phyloP scores from a whole-genome alignment of 2,329 filamentous ascomycete species.

The Cladosporium halotolerans region DNA sequence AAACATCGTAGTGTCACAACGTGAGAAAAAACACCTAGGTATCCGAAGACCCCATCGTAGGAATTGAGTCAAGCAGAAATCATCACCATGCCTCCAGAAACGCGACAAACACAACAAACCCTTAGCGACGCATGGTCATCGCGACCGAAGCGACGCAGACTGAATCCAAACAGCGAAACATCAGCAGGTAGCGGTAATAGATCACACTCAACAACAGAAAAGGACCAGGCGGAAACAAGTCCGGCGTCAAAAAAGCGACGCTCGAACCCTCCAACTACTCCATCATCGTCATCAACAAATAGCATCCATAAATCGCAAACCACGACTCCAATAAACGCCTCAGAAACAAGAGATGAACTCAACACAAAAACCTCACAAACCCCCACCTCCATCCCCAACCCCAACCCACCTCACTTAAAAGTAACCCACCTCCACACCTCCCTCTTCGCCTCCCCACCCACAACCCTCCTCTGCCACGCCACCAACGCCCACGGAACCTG shows the following conservation, averaged over 20 bases:
- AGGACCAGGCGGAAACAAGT: not conserved
- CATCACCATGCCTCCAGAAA: not conserved
- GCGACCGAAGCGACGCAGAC: not conserved
- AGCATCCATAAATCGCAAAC: not conserved
- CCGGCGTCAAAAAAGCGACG: not conserved
- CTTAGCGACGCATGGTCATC: not conserved
- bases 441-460: slow-evolving; percentile 48
- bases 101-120: not conserved
- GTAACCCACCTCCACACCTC: slow-evolving; percentile 34
- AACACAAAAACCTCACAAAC: not conserved
- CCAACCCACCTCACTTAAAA: not conserved
- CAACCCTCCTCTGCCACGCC: slow-evolving; percentile 51
- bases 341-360: too few species aligned
- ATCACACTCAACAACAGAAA: too few species aligned
- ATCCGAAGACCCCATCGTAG: too few species aligned
- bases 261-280: not conserved
- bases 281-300: too few species aligned
- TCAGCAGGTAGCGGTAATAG: not conserved
- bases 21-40: too few species aligned
- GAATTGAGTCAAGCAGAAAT: too few species aligned
- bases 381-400: not conserved
- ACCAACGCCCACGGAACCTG: slow-evolving; percentile 54
- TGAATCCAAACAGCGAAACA: not conserved
- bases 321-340: not conserved
- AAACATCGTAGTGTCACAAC: too few species aligned